Conservation (phyloP, 805 yeast species). For the Yarrowia porcina region DNA sequence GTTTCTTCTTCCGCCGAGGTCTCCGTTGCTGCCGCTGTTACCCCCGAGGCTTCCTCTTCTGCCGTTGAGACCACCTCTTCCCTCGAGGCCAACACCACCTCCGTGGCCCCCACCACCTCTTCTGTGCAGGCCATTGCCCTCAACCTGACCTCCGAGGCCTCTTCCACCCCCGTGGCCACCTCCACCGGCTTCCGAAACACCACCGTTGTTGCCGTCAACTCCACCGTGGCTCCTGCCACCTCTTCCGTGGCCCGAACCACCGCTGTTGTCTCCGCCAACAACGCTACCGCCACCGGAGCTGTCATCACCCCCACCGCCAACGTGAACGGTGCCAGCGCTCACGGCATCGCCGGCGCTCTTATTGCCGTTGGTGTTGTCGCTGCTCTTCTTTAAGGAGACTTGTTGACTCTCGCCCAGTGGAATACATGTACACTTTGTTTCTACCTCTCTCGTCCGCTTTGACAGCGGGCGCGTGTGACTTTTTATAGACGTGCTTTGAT, state of each 20-base stretch:
- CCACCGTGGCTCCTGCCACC: background rate
- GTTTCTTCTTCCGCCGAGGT: background rate
- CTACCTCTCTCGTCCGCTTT: background rate
- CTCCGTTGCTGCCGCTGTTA: background rate
- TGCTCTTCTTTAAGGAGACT: background rate
- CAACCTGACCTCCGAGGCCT: conserved; percentile 13
- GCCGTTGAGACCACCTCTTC: background rate
- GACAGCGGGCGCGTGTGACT: background rate
- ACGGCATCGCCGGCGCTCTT: conserved; percentile 28
- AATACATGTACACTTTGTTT: no score
- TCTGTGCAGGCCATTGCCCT: background rate
- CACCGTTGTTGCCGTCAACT: background rate
- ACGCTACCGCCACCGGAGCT: background rate
- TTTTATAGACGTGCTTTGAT: background rate
- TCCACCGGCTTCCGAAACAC: conserved; percentile 20
- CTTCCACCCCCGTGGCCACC: background rate
- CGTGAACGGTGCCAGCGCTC: conserved; percentile 27
- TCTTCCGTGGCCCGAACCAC: background rate
- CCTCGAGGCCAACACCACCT: background rate
- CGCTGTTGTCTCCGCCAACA: background rate
- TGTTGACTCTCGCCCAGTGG: background rate
- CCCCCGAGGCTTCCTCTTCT: background rate
- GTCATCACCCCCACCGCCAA: background rate
- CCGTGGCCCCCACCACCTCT: conserved; percentile 7
- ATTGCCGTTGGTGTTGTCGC: conserved; percentile 26